Evolutionary conservation across 2,329 filamentous ascomycete species (phyloP).

Genomic region (Botrytis fragariae): DNA sequence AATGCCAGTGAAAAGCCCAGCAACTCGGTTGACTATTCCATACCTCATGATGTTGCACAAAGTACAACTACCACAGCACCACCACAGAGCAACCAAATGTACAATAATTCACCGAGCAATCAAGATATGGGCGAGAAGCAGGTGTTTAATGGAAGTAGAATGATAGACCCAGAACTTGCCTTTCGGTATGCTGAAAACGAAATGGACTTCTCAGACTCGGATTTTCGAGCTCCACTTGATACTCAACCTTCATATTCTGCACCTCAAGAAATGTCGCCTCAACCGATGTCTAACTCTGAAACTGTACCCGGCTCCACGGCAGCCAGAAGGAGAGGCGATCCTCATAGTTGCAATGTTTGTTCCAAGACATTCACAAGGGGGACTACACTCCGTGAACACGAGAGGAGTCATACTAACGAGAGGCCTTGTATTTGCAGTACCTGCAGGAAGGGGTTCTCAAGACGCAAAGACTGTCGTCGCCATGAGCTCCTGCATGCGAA

Average conservation of each 20-base stretch:
- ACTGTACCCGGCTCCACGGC: background rate
- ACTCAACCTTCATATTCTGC: background rate
- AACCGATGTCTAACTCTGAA: background rate
- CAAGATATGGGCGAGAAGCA: background rate
- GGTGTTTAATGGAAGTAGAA: background rate
- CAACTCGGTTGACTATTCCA: background rate
- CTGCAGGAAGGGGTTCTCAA: background rate
- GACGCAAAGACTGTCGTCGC: background rate
- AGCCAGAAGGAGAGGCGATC: background rate
- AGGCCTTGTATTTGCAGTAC: background rate
- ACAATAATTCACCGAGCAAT: too few relatives aligned
- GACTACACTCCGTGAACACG: background rate
- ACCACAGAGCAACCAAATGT: background rate
- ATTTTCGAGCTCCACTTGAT: background rate
- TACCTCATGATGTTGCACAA: background rate
- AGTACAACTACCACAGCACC: background rate
- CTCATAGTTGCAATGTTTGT: background rate
- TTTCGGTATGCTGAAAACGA: background rate
- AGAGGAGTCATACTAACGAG: background rate
- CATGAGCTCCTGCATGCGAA: background rate
- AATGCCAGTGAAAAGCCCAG: background rate
- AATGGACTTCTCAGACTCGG: background rate
- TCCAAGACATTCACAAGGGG: background rate
- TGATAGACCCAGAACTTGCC: too few relatives aligned
- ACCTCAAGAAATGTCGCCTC: too few relatives aligned